Percentiles rank a stretch among this genome's conserved stretches.
These are phyloP conservation scores for Warburgia ugandensis DNA, from an alignment of 164 flowering plant species.

Conservation along the genomic window DNA sequence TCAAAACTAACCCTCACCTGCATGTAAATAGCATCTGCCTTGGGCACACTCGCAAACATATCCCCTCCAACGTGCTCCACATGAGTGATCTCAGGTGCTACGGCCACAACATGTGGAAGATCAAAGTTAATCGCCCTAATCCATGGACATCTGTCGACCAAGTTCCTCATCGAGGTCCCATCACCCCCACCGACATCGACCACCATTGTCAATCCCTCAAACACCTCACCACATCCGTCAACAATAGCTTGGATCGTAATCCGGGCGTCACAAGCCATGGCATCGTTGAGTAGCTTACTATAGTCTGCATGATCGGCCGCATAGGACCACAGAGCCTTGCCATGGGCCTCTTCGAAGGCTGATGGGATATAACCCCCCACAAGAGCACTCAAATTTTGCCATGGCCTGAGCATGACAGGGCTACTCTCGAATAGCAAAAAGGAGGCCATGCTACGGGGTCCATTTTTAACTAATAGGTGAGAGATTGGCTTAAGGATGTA, in stretches of 20 bases:
- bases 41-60: conserved; percentile 7
- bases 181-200: conserved; percentile 15
- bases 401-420: conserved; percentile 9
- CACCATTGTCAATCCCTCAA: not conserved
- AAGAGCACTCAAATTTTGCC: conserved; percentile 3
- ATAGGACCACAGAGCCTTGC: conserved; percentile 6
- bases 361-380: not conserved
- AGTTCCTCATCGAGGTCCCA: conserved; percentile 1
- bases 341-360: conserved; percentile 7
- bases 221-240: not conserved
- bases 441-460: conserved; percentile 3
- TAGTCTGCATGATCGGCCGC: not conserved
- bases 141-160: conserved; percentile 9
- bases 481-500: conserved; percentile 10
- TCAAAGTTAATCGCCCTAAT: conserved; percentile 4
- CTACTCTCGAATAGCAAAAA: conserved; percentile 5
- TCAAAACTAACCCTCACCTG: not conserved
- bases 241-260: not conserved
- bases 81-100: not conserved
- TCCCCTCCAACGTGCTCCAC: conserved; percentile 6
- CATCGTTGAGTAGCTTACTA: conserved; percentile 4
- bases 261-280: conserved; percentile 6
- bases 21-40: conserved; percentile 6
- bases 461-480: not conserved
- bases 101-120: conserved; percentile 6